Percentiles rank a stretch among this genome's conserved stretches.
phyloP scores from a whole-genome alignment of 805 yeast species.

The Suhomyces canberraensis region DNA sequence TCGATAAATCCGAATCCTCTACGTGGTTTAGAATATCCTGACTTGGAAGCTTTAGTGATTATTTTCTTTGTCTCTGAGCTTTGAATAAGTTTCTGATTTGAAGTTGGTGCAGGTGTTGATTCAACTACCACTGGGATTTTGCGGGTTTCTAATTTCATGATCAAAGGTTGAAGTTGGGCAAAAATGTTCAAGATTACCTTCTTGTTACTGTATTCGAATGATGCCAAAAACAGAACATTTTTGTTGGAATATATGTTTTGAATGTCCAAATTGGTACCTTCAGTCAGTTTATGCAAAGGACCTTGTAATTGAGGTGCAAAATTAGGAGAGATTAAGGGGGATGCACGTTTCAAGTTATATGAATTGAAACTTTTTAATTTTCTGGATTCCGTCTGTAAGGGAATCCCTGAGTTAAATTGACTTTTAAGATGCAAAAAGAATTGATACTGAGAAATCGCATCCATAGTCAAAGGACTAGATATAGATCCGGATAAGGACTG shows the following conservation, averaged over 20 bases:
- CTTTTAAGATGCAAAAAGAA: constrained; percentile 11
- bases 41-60: not conserved
- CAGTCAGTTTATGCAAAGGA: constrained; percentile 11
- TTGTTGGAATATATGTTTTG: constrained; percentile 11
- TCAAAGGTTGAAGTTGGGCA: constrained; percentile 27
- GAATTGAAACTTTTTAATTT: not conserved
- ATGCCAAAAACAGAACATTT: constrained; percentile 14
- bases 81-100: not conserved
- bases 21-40: constrained; percentile 16
- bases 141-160: constrained; percentile 16
- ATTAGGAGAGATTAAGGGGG: not conserved
- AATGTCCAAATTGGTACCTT: constrained; percentile 12
- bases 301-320: constrained; percentile 22
- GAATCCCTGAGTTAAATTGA: constrained; percentile 10
- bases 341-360: constrained; percentile 1
- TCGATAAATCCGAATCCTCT: constrained; percentile 31
- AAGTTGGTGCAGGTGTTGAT: not conserved
- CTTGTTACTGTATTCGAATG: constrained; percentile 7
- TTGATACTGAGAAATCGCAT: constrained; percentile 17
- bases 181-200: constrained; percentile 12
- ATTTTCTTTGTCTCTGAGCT: not conserved
- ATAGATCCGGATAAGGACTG: constrained; percentile 7
- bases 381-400: constrained; percentile 12
- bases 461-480: constrained; percentile 11
- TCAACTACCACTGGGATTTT: not conserved